phyloP scores from a whole-genome alignment of 163 green algal species.

The Chloroidium sp. region DNA sequence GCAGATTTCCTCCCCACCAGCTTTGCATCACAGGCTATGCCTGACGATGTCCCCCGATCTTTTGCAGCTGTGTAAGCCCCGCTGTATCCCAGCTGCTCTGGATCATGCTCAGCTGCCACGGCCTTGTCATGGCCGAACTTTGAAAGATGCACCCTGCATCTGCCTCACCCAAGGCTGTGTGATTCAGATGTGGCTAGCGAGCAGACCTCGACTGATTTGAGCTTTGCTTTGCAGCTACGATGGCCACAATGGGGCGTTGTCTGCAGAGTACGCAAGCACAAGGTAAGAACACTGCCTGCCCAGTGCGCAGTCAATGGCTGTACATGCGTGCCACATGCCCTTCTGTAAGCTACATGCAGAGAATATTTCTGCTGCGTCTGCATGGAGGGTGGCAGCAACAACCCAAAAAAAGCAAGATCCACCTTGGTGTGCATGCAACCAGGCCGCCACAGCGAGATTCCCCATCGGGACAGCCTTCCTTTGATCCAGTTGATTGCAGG shows the following conservation, averaged over 20 bases:
- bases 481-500: too few species aligned
- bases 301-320: constrained; percentile 27
- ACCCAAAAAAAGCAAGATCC: too few species aligned
- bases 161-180: background rate
- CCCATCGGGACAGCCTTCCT: too few species aligned
- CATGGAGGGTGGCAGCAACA: too few species aligned
- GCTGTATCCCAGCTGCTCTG: background rate
- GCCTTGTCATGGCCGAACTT: background rate
- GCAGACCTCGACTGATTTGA: background rate
- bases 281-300: background rate
- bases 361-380: background rate
- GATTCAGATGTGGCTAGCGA: background rate
- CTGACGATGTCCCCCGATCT: background rate
- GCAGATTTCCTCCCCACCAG: background rate
- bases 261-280: constrained; percentile 26
- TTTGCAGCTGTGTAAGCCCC: constrained; percentile 23
- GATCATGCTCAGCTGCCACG: too few species aligned
- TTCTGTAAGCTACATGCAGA: background rate
- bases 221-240: constrained; percentile 29
- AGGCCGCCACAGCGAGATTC: too few species aligned
- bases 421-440: too few species aligned
- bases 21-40: background rate
- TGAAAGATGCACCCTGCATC: background rate
- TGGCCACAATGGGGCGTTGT: constrained; percentile 53
- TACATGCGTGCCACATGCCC: background rate